Evolutionary conservation across 176 grass and related monocot genomes (phyloP).

Genomic region (Olyra latifolia): DNA sequence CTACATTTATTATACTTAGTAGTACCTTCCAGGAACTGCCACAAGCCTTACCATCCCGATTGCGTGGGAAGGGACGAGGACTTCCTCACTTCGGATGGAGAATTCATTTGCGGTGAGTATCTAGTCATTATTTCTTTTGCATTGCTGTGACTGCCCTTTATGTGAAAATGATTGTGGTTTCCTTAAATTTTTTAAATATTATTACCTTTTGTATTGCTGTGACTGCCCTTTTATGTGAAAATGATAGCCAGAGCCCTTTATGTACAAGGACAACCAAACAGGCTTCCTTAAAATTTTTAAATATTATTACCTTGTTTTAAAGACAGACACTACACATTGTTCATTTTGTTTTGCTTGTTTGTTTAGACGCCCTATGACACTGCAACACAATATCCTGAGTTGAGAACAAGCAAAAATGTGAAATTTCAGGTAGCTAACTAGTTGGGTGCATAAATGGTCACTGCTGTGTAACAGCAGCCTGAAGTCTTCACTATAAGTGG

Average conservation of each 20-base stretch:
- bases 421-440: background rate
- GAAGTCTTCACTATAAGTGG: background rate
- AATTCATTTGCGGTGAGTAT: conserved; percentile 84
- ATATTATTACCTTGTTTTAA: background rate
- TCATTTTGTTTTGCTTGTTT: background rate
- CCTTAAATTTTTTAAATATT: background rate
- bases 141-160: conserved; percentile 1
- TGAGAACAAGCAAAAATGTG: background rate
- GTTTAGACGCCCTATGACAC: background rate
- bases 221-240: too few species aligned
- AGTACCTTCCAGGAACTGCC: conserved; percentile 66
- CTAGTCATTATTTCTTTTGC: conserved; percentile 7
- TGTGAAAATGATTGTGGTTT: background rate
- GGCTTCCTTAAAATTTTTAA: background rate
- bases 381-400: background rate
- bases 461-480: background rate
- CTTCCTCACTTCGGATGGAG: conserved; percentile 61
- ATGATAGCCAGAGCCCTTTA: too few species aligned
- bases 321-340: background rate
- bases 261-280: too few species aligned
- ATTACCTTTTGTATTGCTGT: background rate
- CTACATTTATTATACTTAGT: conserved; percentile 2
- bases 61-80: conserved; percentile 59
- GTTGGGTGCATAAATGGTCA: background rate
- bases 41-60: conserved; percentile 78